Evolutionary conservation across 805 yeast species (phyloP), one percentile per base, ranked within the genome.

Genomic region (Kazachstania taianensis): DNA sequence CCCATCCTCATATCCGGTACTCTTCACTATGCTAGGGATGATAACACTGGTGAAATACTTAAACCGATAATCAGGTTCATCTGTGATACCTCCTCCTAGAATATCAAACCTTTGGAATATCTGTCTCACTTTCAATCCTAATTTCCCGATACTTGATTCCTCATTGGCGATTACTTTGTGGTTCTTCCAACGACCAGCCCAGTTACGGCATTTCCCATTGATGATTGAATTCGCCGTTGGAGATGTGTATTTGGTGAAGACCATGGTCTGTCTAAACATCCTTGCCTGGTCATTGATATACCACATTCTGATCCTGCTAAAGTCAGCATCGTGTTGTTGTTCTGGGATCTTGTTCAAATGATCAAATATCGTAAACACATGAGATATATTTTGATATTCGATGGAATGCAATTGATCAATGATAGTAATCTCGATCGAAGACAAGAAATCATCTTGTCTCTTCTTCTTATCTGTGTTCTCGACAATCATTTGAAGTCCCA

Each of bases 351-450:
- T 64, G 58, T 87, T 86, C 38, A 86, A 46, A 52, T 79, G 76
- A 43, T 76, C 75, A 46, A 78, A 63, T n/a, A 81, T 59, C 5
- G 77, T 70, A 12, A 78, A 76, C 7, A 92, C 69, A 60, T 89
- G 94, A 25, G 81, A 81, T 87, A 96, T 81, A 52, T 87, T 85
- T 60, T 92, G 98, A 81, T 81, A 81, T 52, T 83, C 81, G 44
- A 87, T 67, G 20, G 85, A 82, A 51, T 86, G 86, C 9, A 92
- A 75, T 49, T 82, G 83, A 58, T 92, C 98, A 27, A 85, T 60
- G 14, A 87, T 62, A 33, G 80, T 58, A 3, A 92, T 57, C 57
- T 92, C 98, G 45, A 92, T 83, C 2, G 96, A 86, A 23, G 94
- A 78, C 40, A 92, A 61, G 50, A 86, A 92, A 56, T 87, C 96